Percentiles rank a stretch among this genome's conserved stretches.
Evolutionary conservation across 2,329 filamentous ascomycete species (phyloP).

Genomic region (Chaetomiaceae sp.): DNA sequence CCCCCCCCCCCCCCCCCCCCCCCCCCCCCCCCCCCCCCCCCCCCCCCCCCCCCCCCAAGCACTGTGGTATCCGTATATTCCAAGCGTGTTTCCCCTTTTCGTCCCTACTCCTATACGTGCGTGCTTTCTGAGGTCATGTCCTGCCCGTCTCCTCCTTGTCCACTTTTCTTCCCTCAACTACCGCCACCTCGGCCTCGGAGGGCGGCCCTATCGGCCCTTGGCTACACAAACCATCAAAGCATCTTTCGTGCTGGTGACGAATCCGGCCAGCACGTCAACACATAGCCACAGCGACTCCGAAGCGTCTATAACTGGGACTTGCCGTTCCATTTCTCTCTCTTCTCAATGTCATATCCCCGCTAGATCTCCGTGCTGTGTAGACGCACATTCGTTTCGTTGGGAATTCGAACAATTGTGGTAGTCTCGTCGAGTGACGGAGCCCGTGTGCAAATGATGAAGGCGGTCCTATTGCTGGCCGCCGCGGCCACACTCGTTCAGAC

Average conservation of each 20-base stretch:
- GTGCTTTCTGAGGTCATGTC: background rate
- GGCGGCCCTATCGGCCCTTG: background rate
- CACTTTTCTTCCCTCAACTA: background rate
- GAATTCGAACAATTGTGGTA: no score
- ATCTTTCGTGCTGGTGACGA: slow-evolving; percentile 1
- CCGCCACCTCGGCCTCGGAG: slow-evolving; percentile 4
- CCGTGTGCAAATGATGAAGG: no score
- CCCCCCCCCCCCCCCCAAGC: no score
- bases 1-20: no score
- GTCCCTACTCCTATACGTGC: no score
- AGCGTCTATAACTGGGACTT: background rate
- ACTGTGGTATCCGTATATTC: no score
- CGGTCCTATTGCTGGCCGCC: slow-evolving; percentile 29
- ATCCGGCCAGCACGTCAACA: background rate
- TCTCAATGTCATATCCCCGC: background rate
- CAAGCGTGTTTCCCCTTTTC: background rate
- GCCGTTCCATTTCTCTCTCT: background rate
- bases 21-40: no score
- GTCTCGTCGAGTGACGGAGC: no score
- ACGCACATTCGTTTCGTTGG: slow-evolving; percentile 1
- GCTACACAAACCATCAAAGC: background rate
- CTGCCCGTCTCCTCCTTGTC: background rate
- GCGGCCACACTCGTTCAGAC: slow-evolving; percentile 30
- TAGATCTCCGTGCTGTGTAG: background rate
- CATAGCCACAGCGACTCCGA: slow-evolving; percentile 6